These are phyloP conservation scores for Geotrichum bryndzae DNA, from an alignment of 1,139 yeast species.

Conservation along the genomic window DNA sequence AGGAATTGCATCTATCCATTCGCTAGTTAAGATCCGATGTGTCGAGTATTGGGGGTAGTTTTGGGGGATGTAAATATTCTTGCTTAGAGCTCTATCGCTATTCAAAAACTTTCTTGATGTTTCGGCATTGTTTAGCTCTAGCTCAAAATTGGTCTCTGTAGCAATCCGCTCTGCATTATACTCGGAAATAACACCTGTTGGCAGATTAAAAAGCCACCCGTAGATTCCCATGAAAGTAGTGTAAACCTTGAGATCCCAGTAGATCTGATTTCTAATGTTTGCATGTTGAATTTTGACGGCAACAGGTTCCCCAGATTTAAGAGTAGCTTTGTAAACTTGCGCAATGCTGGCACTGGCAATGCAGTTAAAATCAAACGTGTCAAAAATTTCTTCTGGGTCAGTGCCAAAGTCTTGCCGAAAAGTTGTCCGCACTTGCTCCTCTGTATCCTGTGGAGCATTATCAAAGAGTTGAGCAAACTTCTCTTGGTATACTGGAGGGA, in stretches of 20 bases:
- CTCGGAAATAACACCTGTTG: conserved; percentile 50
- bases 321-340: conserved; percentile 57
- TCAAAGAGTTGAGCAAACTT: conserved; percentile 57
- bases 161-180: conserved; percentile 54
- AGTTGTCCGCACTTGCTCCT: conserved; percentile 48
- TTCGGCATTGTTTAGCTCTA: conserved; percentile 51
- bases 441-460: conserved; percentile 61
- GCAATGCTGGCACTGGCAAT: conserved; percentile 71
- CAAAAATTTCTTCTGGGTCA: conserved; percentile 43
- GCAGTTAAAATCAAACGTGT: conserved; percentile 47
- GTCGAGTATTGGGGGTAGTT: conserved; percentile 45
- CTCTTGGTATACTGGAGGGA: conserved; percentile 57
- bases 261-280: conserved; percentile 51
- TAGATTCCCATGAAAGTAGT: conserved; percentile 48
- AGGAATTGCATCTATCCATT: conserved; percentile 72
- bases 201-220: conserved; percentile 56
- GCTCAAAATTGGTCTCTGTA: conserved; percentile 56
- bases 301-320: conserved; percentile 50
- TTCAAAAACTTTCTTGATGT: conserved; percentile 33
- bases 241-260: conserved; percentile 56
- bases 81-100: conserved; percentile 35
- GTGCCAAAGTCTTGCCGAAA: conserved; percentile 45
- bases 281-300: conserved; percentile 69
- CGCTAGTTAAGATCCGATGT: conserved; percentile 52
- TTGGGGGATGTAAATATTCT: conserved; percentile 47